Conservation (phyloP, 345 rosid genomes). For the Eucalyptus shirleyi region DNA sequence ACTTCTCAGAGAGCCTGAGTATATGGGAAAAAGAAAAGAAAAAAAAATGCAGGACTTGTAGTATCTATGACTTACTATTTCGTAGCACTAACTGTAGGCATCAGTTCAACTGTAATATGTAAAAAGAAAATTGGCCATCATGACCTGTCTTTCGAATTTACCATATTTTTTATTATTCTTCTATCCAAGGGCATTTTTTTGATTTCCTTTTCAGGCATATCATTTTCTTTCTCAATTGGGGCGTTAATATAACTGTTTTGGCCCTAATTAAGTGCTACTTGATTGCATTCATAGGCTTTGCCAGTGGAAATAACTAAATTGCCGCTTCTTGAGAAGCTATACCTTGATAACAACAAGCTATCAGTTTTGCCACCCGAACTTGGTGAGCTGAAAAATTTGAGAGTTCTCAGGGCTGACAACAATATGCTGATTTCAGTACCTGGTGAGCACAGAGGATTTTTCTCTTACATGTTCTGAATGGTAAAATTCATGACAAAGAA, state of each 20-base stretch:
- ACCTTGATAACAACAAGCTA: conserved; percentile 76
- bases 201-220: not conserved
- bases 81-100: not conserved
- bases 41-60: not conserved
- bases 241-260: not conserved
- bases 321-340: conserved; percentile 81
- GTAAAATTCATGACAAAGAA: not conserved
- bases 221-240: not conserved
- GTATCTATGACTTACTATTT: not conserved
- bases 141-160: not conserved
- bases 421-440: conserved; percentile 86
- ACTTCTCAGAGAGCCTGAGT: not conserved
- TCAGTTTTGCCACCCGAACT: conserved; percentile 83
- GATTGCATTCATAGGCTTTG: conserved; percentile 36
- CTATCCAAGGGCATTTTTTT: not conserved
- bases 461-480: not conserved
- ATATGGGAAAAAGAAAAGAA: not conserved
- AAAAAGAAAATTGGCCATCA: not conserved
- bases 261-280: not conserved
- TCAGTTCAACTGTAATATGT: not conserved
- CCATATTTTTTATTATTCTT: not conserved
- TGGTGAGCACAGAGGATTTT: conserved; percentile 31
- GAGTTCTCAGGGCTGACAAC: conserved; percentile 70
- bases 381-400: conserved; percentile 60
- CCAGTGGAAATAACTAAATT: conserved; percentile 72